A percentile compares a stretch with the other conserved stretches of the same genome.
phyloP scores from a whole-genome alignment of 2,329 filamentous ascomycete genomes.

The Fusarium nurragi region DNA sequence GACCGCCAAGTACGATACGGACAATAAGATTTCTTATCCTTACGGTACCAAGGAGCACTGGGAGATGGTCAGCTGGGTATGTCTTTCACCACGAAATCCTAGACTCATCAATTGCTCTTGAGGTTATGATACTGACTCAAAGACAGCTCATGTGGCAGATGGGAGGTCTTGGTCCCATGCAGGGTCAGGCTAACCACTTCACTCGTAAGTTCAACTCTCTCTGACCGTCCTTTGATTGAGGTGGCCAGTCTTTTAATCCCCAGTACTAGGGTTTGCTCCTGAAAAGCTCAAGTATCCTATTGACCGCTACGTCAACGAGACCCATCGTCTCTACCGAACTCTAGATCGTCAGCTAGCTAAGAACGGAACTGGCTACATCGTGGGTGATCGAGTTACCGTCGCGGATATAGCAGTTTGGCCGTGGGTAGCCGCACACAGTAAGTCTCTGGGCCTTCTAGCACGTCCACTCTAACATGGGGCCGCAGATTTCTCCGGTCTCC shows the following conservation, averaged over 20 bases:
- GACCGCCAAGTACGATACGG: conserved; percentile 79
- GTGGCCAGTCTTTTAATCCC: not conserved
- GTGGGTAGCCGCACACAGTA: conserved; percentile 70
- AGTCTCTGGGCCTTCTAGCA: not conserved
- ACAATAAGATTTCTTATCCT: conserved; percentile 84
- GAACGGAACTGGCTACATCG: conserved; percentile 65
- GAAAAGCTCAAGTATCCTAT: not conserved
- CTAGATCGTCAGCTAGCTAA: conserved; percentile 70
- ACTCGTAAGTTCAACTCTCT: conserved; percentile 56
- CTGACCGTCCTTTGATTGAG: not conserved
- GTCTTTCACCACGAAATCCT: conserved; percentile 20
- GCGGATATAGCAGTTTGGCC: conserved; percentile 84
- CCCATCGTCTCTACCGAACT: conserved; percentile 80
- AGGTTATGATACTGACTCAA: not conserved
- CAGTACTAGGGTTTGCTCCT: not conserved
- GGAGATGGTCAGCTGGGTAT: conserved; percentile 80
- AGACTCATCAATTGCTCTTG: rapidly evolving
- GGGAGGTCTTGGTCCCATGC: conserved; percentile 82
- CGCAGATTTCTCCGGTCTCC: conserved; percentile 28
- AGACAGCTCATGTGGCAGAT: conserved; percentile 75
- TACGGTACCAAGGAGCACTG: conserved; percentile 76
- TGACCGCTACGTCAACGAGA: conserved; percentile 83
- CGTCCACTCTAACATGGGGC: not conserved
- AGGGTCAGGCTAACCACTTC: conserved; percentile 84
- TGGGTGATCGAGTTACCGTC: conserved; percentile 74